Evolutionary conservation across 441 rosid genomes (phyloP), one percentile per base, ranked within the genome.

Genomic region (Viola pubescens): DNA sequence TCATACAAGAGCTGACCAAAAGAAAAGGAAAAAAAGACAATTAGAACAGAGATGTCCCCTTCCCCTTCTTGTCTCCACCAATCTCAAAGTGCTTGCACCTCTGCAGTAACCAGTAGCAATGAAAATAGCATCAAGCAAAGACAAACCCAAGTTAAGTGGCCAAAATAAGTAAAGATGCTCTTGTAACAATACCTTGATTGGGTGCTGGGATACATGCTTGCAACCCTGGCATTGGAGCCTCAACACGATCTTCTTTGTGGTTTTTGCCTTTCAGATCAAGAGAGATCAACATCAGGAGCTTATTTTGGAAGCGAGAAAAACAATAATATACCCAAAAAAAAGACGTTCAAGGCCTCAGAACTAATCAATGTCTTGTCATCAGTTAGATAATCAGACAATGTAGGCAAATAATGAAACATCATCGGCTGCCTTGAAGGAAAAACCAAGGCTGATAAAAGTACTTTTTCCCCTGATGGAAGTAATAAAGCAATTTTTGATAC

Each of bases 201-300:
- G 73, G 54, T 81, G 84, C 69, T 83, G 86, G 14, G 82, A 81
- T 4, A 77, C 80, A 57, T 79, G 84, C 64, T 83, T 83, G 80
- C 88, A 83, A 16, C 79, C 70, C 59, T 80, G 82, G 69, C 88
- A 82, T 42, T 82, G 83, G 46, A 83, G 67, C 79, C 85, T 26
- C 34, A 26, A 26, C 34, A 26, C 34, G 2, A 26, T 26, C 34
- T 26, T 26, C 2, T 26, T 26, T 78, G 85, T 83, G 9, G 85
- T 83, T 64, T 78, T 83, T 0, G 85, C 87, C 87, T 79, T 73
- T 56, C 52, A 14, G 34, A 26, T 26, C 46, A 26, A 3, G 52
- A 6, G 9, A 37, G 1, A 19, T 38, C 14, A 37, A 38, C 1
- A 1, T 46, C 45, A n/a, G 14, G 1, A 13, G 34, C 34, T 0